phyloP scores from a whole-genome alignment of 2,329 filamentous ascomycete genomes.

The Fusarium sp. region DNA sequence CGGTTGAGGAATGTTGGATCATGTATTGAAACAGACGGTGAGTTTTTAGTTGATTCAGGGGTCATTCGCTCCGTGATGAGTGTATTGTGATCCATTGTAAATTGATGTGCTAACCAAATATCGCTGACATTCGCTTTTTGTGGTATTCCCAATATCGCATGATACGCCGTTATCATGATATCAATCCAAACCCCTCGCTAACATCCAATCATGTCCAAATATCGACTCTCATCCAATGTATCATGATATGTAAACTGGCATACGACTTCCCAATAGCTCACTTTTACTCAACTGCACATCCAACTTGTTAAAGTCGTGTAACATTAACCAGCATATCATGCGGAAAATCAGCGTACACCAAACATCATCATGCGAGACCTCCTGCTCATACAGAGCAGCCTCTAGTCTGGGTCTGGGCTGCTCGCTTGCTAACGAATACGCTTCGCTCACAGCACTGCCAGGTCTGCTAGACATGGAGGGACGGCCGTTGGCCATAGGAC shows the following conservation, averaged over 20 bases:
- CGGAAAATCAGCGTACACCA: slow-evolving; percentile 66
- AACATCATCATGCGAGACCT: slow-evolving; percentile 54
- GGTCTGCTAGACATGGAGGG: slow-evolving; percentile 17
- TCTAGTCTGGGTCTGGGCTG: slow-evolving; percentile 3
- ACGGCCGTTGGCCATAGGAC: slow-evolving; percentile 11
- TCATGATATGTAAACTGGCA: slow-evolving; percentile 64
- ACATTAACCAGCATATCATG: slow-evolving; percentile 68
- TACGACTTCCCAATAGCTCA: slow-evolving; percentile 63
- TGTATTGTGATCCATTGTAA: background rate
- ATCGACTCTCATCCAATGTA: background rate
- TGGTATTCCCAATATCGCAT: background rate
- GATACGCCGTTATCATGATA: slow-evolving; percentile 19
- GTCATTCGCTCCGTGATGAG: background rate
- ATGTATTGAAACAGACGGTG: slow-evolving; percentile 1
- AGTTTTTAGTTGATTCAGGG: background rate
- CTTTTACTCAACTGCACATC: slow-evolving; percentile 64
- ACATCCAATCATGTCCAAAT: background rate
- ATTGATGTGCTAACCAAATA: background rate
- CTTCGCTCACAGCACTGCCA: slow-evolving; percentile 25
- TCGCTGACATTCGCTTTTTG: background rate
- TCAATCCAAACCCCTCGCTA: slow-evolving; percentile 2
- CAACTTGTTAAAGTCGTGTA: slow-evolving; percentile 66
- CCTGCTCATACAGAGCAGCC: slow-evolving; percentile 36
- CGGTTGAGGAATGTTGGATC: slow-evolving; percentile 26
- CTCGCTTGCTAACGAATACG: slow-evolving; percentile 16